Conservation (phyloP, 148 eudicot species). For the Linanthus parryae region DNA sequence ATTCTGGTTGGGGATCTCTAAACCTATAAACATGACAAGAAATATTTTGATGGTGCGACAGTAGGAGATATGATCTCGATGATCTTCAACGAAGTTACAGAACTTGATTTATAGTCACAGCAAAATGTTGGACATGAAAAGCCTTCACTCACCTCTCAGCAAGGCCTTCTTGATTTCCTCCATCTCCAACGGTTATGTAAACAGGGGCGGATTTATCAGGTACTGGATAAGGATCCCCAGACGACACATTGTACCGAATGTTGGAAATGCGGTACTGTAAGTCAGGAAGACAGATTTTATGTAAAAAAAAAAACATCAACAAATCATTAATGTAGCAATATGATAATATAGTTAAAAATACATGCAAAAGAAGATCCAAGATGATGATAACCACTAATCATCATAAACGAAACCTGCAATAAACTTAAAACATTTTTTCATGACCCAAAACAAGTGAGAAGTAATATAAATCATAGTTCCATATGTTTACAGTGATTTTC, state of each 20-base stretch:
- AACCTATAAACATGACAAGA: slow-evolving; percentile 60
- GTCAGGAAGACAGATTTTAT: not conserved
- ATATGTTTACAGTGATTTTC: no score
- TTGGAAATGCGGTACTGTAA: slow-evolving; percentile 84
- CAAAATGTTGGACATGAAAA: not conserved
- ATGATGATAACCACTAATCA: no score
- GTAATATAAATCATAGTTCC: no score
- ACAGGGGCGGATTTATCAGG: slow-evolving; percentile 76
- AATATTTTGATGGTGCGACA: not conserved
- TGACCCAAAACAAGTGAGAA: no score
- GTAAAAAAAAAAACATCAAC: not conserved
- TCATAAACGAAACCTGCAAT: no score
- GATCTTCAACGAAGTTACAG: not conserved
- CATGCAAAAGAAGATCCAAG: not conserved
- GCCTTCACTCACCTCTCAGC: slow-evolving; percentile 52
- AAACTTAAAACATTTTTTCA: no score
- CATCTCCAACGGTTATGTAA: slow-evolving; percentile 92
- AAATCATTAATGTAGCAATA: not conserved
- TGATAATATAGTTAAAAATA: not conserved
- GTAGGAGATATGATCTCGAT: not conserved
- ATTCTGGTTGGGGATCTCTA: slow-evolving; percentile 84
- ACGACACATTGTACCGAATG: slow-evolving; percentile 50
- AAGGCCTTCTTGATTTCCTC: slow-evolving; percentile 97
- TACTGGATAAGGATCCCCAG: slow-evolving; percentile 51
- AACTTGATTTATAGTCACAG: slow-evolving; percentile 1